Evolutionary conservation across 2,329 filamentous ascomycete genomes (phyloP), one percentile per base, ranked within the genome.

Genomic region (Chaetothyriales sp.): DNA sequence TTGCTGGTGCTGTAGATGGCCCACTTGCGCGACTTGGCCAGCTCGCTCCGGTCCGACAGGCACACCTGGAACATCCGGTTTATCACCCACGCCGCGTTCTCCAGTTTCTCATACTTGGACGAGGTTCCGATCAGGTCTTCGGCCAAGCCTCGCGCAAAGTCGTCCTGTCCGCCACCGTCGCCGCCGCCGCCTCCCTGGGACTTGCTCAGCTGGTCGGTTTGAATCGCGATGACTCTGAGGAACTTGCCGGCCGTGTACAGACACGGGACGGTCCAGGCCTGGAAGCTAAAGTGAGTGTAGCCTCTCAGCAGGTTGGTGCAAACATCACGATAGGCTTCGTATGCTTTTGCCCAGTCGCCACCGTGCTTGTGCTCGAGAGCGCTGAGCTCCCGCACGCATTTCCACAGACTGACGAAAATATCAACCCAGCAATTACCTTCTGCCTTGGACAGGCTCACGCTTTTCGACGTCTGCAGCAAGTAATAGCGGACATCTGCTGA

Each of bases 21-120:
- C 92, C 92, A 98, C 77, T 96, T 98, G 50, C 92, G 81, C 7
- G 90, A 95, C 61, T 94, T 84, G 62, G 88, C 81, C 44, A 95
- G 72, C 20, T 60, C 58, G 15, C 55, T 53, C 18, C 57, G 53
- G 65, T 98, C 92, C 61, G 81, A 87, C 47, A 95, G 73, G 65
- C 92, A 98, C 3, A 94, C 69, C 15, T 85, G 86, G 66, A 96
- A 98, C 58, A 96, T 88, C 47, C 85, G 79, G 66, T 95, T 96
- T 53, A 98, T 80, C 44, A 90, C 80, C 57, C 90, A 80, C 15
- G 92, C 89, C 36, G 88, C 88, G 66, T 96, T 89, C 65, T 95
- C 86, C 25, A 98, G 73, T 63, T 86, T 88, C 56, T 88, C 83
- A 62, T 93, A 82, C 65, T 86, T 86, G 60, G 84, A 82, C 12